Percentiles rank a stretch among this genome's conserved stretches.
These are phyloP conservation scores for Lizonia empirigonia DNA, from an alignment of 2,329 filamentous ascomycete species.

Conservation along the genomic window DNA sequence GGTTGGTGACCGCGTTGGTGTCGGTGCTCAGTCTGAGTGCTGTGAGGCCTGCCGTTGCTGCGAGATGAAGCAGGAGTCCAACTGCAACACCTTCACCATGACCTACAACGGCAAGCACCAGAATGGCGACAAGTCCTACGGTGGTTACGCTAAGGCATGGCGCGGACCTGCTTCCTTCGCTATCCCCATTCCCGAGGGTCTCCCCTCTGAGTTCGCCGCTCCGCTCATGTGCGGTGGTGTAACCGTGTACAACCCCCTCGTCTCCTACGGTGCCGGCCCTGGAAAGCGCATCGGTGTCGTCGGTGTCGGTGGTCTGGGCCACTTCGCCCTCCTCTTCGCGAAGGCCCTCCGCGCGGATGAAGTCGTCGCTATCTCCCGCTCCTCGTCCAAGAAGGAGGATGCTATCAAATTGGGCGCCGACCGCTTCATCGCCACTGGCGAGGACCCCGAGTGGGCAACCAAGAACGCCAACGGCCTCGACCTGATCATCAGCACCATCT, in stretches of 20 bases:
- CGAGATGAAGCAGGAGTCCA: conserved; percentile 51
- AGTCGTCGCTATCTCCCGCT: conserved; percentile 68
- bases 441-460: conserved; percentile 64
- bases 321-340: conserved; percentile 73
- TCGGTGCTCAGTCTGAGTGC: conserved; percentile 56
- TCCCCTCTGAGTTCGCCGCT: conserved; percentile 65
- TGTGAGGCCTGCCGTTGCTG: conserved; percentile 57
- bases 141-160: conserved; percentile 68
- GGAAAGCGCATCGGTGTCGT: conserved; percentile 79
- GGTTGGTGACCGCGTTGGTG: conserved; percentile 65
- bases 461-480: conserved; percentile 60
- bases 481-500: conserved; percentile 64
- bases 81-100: conserved; percentile 53
- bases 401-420: conserved; percentile 65
- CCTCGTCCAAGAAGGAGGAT: conserved; percentile 64
- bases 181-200: conserved; percentile 75
- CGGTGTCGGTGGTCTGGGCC: conserved; percentile 74
- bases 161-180: conserved; percentile 75
- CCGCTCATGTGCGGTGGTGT: conserved; percentile 85
- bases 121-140: conserved; percentile 67
- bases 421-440: conserved; percentile 64
- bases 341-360: conserved; percentile 72
- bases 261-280: conserved; percentile 74
- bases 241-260: conserved; percentile 77
- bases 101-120: conserved; percentile 56